These are phyloP conservation scores for Canariomyces notabilis DNA, from an alignment of 2,329 filamentous ascomycete species.

Conservation along the genomic window DNA sequence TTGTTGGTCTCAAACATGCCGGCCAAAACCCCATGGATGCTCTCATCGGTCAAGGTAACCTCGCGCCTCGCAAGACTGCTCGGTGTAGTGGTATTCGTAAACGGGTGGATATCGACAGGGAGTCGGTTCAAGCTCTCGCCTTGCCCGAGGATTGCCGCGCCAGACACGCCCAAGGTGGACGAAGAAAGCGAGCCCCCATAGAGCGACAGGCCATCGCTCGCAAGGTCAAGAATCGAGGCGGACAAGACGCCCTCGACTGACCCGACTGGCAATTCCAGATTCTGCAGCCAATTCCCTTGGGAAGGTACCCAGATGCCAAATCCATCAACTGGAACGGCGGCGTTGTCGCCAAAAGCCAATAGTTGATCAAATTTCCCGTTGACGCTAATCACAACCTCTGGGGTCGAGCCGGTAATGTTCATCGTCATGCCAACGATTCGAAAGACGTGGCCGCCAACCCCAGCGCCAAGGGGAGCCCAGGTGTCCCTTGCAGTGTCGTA, in stretches of 20 bases:
- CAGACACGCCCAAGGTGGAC: conserved; percentile 65
- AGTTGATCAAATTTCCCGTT: conserved; percentile 76
- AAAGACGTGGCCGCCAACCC: conserved; percentile 74
- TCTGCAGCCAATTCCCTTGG: conserved; percentile 78
- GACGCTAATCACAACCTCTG: conserved; percentile 71
- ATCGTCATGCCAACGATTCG: conserved; percentile 71
- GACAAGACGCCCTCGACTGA: conserved; percentile 69
- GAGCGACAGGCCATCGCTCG: conserved; percentile 55
- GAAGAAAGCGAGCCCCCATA: conserved; percentile 82
- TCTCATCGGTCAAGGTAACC: conserved; percentile 31
- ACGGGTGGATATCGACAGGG: conserved; percentile 50
- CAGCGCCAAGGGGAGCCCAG: conserved; percentile 78
- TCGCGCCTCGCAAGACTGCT: conserved; percentile 42
- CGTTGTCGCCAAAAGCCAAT: conserved; percentile 59
- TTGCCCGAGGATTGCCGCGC: conserved; percentile 65
- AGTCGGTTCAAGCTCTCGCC: conserved; percentile 49
- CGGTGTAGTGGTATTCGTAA: conserved; percentile 27
- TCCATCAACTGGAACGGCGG: conserved; percentile 59
- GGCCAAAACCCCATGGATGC: conserved; percentile 65
- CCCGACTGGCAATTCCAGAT: conserved; percentile 61
- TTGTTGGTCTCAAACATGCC: conserved; percentile 71
- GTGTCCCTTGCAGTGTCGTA: conserved; percentile 64
- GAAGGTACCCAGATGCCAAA: conserved; percentile 93
- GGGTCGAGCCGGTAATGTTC: conserved; percentile 65
- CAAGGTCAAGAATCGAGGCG: conserved; percentile 59